These are phyloP conservation scores for Schwanniomyces polymorphus DNA, from an alignment of 805 yeast species.

Conservation along the genomic window DNA sequence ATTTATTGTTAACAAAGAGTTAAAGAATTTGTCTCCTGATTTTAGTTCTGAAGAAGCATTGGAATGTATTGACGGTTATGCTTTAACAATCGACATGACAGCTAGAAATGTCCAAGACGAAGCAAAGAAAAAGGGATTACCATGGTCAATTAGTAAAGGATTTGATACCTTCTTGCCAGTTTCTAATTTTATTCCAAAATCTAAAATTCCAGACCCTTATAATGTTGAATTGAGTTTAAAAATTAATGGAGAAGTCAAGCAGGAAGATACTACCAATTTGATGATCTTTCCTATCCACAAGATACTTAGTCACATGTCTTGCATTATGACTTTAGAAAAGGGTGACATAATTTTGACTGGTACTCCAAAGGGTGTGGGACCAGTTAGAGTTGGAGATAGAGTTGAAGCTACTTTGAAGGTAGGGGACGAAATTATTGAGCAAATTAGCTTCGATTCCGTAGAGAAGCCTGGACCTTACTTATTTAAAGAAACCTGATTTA, in stretches of 20 bases:
- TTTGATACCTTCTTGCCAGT: slow-evolving; percentile 94
- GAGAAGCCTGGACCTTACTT: slow-evolving; percentile 49
- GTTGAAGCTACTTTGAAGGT: slow-evolving; percentile 63
- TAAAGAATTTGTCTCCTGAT: slow-evolving; percentile 59
- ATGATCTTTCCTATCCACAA: slow-evolving; percentile 89
- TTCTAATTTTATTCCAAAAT: slow-evolving; percentile 69
- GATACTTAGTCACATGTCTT: slow-evolving; percentile 75
- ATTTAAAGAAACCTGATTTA: slow-evolving; percentile 29
- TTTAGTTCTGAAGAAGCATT: slow-evolving; percentile 69
- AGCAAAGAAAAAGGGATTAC: slow-evolving; percentile 90
- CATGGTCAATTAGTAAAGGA: slow-evolving; percentile 97
- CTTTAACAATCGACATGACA: slow-evolving; percentile 89
- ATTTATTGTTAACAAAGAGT: slow-evolving; percentile 60
- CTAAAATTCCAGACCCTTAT: slow-evolving; percentile 68
- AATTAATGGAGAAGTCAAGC: slow-evolving; percentile 71
- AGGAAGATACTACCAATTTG: slow-evolving; percentile 71
- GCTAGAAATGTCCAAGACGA: slow-evolving; percentile 95
- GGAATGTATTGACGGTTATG: slow-evolving; percentile 81
- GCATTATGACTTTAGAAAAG: slow-evolving; percentile 86
- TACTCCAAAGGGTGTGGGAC: slow-evolving; percentile 97
- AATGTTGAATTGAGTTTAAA: slow-evolving; percentile 61
- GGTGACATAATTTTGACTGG: slow-evolving; percentile 95
- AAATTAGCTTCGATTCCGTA: slow-evolving; percentile 53
- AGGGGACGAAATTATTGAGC: slow-evolving; percentile 56
- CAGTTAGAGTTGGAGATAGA: slow-evolving; percentile 73